phyloP scores from a whole-genome alignment of 352 stramenopile species.

The Thalassiosira exigua region DNA sequence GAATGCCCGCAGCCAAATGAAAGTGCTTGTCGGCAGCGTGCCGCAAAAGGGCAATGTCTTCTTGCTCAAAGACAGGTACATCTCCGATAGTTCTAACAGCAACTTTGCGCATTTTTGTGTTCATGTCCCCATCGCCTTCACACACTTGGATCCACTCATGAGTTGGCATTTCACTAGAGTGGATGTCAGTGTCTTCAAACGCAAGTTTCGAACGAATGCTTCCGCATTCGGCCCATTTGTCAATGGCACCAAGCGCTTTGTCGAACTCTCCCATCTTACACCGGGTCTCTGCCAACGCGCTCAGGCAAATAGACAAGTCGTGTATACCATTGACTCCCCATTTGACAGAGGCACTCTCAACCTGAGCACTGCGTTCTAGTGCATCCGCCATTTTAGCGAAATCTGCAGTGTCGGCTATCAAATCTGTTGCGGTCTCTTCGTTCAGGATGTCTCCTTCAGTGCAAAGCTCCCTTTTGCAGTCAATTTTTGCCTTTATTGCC shows the following conservation, averaged over 20 bases:
- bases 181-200: slow-evolving; percentile 31
- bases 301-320: slow-evolving; percentile 44
- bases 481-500: slow-evolving; percentile 39
- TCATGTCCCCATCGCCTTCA: slow-evolving; percentile 11
- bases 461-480: slow-evolving; percentile 24
- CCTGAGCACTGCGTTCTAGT: slow-evolving; percentile 43
- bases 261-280: slow-evolving; percentile 55
- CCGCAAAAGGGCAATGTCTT: slow-evolving; percentile 45
- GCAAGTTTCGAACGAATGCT: slow-evolving; percentile 43
- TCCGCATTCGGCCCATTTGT: slow-evolving; percentile 51
- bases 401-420: slow-evolving; percentile 11
- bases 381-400: slow-evolving; percentile 24
- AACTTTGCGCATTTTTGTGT: slow-evolving; percentile 5
- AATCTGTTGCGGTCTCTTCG: neutral
- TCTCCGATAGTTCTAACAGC: slow-evolving; percentile 45
- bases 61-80: slow-evolving; percentile 33
- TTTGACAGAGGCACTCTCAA: slow-evolving; percentile 44
- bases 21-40: slow-evolving; percentile 48
- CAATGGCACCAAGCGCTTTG: slow-evolving; percentile 37
- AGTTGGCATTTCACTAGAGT: slow-evolving; percentile 22
- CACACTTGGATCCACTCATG: slow-evolving; percentile 43
- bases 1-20: slow-evolving; percentile 38
- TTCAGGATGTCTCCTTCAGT: slow-evolving; percentile 3
- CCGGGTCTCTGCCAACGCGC: slow-evolving; percentile 37
- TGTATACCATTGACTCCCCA: slow-evolving; percentile 44